Evolutionary conservation across 768 basidiomycete genomes (phyloP), one percentile per base, ranked within the genome.

Genomic region (Rubroboletus pulcherrimus): DNA sequence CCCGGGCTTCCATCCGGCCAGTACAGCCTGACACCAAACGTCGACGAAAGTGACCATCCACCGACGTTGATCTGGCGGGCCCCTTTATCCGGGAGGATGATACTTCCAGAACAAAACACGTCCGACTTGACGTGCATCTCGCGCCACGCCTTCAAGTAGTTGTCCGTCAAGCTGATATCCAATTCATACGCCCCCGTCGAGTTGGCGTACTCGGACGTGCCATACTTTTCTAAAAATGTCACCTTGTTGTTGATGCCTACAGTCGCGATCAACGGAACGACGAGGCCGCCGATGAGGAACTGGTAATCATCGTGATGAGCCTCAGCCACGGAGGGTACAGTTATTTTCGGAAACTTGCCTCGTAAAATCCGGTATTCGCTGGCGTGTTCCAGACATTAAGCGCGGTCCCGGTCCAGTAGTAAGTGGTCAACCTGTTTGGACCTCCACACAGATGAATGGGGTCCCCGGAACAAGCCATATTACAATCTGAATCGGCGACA

Each of bases 121-220:
- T 92, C 87, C 9, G 86, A 77, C 71, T 88, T 76, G 60, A 89
- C 72, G 56, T 90, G 84, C 86, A 91, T 89, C 57, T 77, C 78
- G 37, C 89, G 85, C 87, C 87, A 92, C 7, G 87, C 81, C 53
- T 68, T 57, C 19, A 43, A 7, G 51, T 74, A 75, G 33, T 78
- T 71, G 56, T 75, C 57, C 0, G 75, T 75, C 31, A 91, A 73
- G 31, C 77, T 83, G 37, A 84, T 67, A 63, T 91, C 89, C 26
- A 92, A 74, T 60, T 92, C 90, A 59, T 89, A 91, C 1, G 87
- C 88, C 12, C 88, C 89, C n/a, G 90, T 89, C 4, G 85, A 78
- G 68, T 89, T 89, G 4, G 65, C 55, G 54, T 75, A 83, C 35
- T 81, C 81, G 52, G 77, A 78, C 26, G 88, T 89, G 10, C 87